Evolutionary conservation across 306 rosid species (phyloP), one percentile per base, ranked within the genome.

Genomic region (Glycine soja): DNA sequence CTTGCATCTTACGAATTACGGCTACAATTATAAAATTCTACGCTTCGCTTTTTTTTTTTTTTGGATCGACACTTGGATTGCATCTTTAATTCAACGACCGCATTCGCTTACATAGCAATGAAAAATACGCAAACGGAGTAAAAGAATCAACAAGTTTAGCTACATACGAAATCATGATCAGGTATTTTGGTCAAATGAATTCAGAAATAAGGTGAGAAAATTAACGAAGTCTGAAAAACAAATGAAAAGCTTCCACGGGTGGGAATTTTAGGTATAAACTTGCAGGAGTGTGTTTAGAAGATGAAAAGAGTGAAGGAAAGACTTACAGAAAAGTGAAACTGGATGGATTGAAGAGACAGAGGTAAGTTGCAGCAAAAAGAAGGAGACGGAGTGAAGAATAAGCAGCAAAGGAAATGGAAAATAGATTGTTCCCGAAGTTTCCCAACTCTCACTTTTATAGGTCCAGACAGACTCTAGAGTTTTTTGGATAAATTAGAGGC

Each of bases 281-380:
- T 30, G 8, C 3, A 11, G 15, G 43, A 4, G 15, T 57, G 12
- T 16, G 40, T 36, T 36, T 36, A 36, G 40, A 36, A 36, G 45
- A 70, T 48, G 11, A 46, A 11, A 36, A 18, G 7, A 36, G 7
- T 36, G 57, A 77, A 15, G 5, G 3, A 66, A 65, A 75, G 1
- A 56, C 81, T 75, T 67, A 57, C 76, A 56, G 14, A 65, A 51
- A 63, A 3, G 14, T 16, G 4, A 7, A 69, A 61, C 43, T 19
- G 34, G 4, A 7, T 15, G 6, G 14, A 12, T 16, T 30, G 2
- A 54, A 54, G 30, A 19, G 10, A 4, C 3, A 10, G 65, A 58
- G 14, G 14, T 24, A 14, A 59, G 3, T 58, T 19, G 65, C 30
- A 61, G 66, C 43, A 38, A 5, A 5, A 4, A 38, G 15, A 11